These are phyloP conservation scores for Colletotrichum destructivum DNA, from an alignment of 2,329 filamentous ascomycete species.

Conservation along the genomic window DNA sequence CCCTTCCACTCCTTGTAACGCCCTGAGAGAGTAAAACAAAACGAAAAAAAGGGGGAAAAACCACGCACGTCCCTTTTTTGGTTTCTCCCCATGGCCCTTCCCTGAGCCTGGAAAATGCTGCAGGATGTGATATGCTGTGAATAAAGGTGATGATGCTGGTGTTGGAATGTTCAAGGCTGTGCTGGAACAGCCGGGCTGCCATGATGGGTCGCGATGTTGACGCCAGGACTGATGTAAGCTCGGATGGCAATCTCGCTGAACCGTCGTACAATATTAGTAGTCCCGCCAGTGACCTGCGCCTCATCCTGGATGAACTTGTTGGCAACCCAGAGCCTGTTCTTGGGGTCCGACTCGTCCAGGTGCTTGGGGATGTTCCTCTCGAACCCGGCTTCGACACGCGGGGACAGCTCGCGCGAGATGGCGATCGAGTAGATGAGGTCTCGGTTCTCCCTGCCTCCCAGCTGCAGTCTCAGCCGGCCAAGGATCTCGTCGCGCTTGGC, in stretches of 20 bases:
- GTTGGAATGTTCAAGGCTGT: conserved; percentile 16
- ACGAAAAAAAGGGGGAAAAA: neutral
- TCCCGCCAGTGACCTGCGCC: conserved; percentile 75
- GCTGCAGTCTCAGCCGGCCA: conserved; percentile 74
- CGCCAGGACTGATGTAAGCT: conserved; percentile 70
- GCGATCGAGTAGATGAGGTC: conserved; percentile 93
- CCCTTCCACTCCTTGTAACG: conserved; percentile 32
- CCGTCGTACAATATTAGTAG: conserved; percentile 80
- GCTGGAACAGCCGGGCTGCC: conserved; percentile 28
- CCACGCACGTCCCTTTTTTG: conserved; percentile 11
- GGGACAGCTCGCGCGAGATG: conserved; percentile 81
- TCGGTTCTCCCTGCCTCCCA: conserved; percentile 87
- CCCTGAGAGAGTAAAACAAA: neutral
- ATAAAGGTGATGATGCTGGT: neutral
- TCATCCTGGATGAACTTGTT: conserved; percentile 79
- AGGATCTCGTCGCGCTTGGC: conserved; percentile 77
- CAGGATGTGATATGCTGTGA: conserved; percentile 29
- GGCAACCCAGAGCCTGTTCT: conserved; percentile 77
- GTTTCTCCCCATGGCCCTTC: neutral
- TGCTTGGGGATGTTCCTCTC: conserved; percentile 71
- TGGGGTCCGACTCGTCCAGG: conserved; percentile 76
- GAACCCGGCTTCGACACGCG: conserved; percentile 73
- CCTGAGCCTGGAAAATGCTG: conserved; percentile 35
- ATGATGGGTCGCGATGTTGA: conserved; percentile 57
- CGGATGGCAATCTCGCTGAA: conserved; percentile 77